A percentile compares a stretch with the other conserved stretches of the same genome.
phyloP scores from a whole-genome alignment of 2,329 filamentous ascomycete species.

The Aspergillus amoenus region DNA sequence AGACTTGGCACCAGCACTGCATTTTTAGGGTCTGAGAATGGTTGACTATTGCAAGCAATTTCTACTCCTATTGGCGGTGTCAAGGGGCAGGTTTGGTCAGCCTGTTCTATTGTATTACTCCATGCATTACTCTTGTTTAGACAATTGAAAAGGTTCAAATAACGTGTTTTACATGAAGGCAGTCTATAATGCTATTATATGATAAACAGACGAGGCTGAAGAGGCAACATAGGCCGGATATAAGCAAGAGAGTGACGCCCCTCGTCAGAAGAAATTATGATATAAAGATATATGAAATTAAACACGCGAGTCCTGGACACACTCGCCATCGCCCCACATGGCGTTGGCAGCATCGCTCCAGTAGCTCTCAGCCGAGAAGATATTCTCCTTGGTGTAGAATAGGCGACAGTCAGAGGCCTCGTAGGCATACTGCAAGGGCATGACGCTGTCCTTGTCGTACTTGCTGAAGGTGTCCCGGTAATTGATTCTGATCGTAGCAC shows the following conservation, averaged over 20 bases:
- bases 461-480: slow-evolving; percentile 47
- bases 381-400: slow-evolving; percentile 57
- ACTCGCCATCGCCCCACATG: slow-evolving; percentile 17
- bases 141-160: background rate
- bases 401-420: slow-evolving; percentile 62
- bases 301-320: background rate
- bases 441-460: slow-evolving; percentile 36
- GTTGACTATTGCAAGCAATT: background rate
- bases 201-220: background rate
- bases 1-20: no score
- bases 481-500: slow-evolving; percentile 33
- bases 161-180: background rate
- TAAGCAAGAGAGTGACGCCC: no score
- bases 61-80: background rate
- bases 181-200: background rate
- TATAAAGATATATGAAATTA: background rate
- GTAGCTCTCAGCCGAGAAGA: slow-evolving; percentile 51
- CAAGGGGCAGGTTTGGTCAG: no score
- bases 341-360: slow-evolving; percentile 49
- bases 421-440: slow-evolving; percentile 60
- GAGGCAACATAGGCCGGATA: no score
- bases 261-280: no score
- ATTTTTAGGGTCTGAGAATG: no score
- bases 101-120: background rate
- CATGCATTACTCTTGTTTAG: background rate